Conservation (phyloP, 2,329 filamentous ascomycete genomes). For the Cladophialophora chaetospira region DNA sequence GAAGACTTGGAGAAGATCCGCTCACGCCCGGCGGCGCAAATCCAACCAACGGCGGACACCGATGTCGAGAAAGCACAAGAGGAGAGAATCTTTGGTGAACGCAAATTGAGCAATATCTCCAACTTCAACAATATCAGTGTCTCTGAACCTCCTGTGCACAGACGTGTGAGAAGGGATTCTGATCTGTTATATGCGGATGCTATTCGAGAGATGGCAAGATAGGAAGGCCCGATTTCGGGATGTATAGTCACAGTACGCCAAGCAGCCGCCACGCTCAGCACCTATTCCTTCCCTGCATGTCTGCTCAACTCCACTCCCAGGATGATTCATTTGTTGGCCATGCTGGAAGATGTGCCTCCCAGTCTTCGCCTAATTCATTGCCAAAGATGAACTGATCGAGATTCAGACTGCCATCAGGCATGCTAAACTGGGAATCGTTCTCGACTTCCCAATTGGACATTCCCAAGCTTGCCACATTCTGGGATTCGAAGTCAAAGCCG, state of each 20-base stretch:
- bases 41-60: not conserved
- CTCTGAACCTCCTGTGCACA: not conserved
- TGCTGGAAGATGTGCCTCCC: constrained; percentile 21
- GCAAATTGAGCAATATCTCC: not conserved
- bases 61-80: not conserved
- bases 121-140: constrained; percentile 4
- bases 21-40: constrained; percentile 4
- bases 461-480: not conserved
- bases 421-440: not conserved
- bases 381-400: constrained; percentile 32
- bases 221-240: not conserved
- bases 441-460: not conserved
- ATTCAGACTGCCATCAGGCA: constrained; percentile 12
- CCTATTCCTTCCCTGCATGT: too few species aligned
- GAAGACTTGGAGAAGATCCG: constrained; percentile 9
- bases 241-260: too few species aligned
- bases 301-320: constrained; percentile 1
- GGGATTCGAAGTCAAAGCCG: not conserved
- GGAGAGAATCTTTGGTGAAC: not conserved
- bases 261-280: too few species aligned
- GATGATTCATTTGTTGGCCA: constrained; percentile 8
- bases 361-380: constrained; percentile 26
- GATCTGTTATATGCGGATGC: constrained; percentile 19
- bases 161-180: constrained; percentile 8
- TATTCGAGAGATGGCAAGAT: constrained; percentile 9